Percentiles rank a stretch among this genome's conserved stretches.
phyloP scores from a whole-genome alignment of 2,329 filamentous ascomycete genomes.

The Trichoderma simmonsii region DNA sequence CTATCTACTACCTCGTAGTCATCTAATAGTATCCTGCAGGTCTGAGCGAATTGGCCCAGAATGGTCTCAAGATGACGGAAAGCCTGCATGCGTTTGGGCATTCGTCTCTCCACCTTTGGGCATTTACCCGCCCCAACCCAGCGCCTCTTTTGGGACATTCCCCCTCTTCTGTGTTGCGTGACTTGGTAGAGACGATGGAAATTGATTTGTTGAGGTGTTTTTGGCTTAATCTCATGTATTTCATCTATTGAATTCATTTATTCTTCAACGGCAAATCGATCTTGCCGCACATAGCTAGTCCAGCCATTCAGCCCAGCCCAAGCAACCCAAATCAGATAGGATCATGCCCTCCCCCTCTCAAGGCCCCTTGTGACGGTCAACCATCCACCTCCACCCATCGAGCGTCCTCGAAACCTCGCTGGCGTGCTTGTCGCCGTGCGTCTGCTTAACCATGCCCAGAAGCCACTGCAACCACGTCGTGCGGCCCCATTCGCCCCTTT shows the following conservation, averaged over 20 bases:
- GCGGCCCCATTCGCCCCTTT: conserved; percentile 33
- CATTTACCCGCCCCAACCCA: background rate
- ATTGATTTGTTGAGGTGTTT: background rate
- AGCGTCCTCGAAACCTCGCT: conserved; percentile 20
- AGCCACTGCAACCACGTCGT: conserved; percentile 32
- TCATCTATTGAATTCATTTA: background rate
- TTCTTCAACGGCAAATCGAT: background rate
- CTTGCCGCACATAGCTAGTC: background rate
- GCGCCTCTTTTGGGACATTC: background rate
- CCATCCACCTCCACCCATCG: conserved; percentile 27
- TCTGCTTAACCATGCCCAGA: conserved; percentile 26
- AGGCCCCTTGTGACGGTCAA: conserved; percentile 5
- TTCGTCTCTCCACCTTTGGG: background rate
- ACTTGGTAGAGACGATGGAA: background rate
- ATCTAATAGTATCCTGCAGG: conserved; percentile 7
- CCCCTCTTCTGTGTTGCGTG: background rate
- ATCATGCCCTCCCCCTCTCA: background rate
- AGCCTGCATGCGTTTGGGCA: background rate
- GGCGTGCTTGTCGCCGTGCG: conserved; percentile 24
- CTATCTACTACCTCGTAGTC: background rate
- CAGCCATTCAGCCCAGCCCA: background rate
- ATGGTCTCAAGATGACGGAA: background rate
- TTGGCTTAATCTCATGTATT: background rate
- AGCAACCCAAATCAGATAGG: background rate
- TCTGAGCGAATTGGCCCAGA: background rate